These are phyloP conservation scores for Cyclotella choctawhatcheeana DNA, from an alignment of 108 stramenopile species.

Conservation along the genomic window DNA sequence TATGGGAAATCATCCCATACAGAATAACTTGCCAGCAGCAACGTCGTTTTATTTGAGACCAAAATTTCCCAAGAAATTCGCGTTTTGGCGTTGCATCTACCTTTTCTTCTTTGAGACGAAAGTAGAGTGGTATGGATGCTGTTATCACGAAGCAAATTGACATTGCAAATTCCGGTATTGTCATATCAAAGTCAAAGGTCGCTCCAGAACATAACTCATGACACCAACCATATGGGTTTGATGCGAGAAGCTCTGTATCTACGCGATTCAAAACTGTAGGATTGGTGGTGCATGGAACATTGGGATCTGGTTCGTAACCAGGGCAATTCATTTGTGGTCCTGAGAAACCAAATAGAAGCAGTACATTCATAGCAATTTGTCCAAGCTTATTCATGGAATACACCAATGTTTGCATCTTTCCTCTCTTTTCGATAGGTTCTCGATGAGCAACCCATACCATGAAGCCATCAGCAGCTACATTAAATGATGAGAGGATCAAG, in stretches of 20 bases:
- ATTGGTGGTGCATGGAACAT: conserved; percentile 34
- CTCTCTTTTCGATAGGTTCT: conserved; percentile 52
- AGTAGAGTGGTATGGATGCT: conserved; percentile 40
- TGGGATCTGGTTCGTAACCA: conserved; percentile 46
- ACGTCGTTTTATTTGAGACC: conserved; percentile 41
- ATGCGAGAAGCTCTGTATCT: conserved; percentile 30
- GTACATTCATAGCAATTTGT: conserved; percentile 50
- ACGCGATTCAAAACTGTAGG: conserved; percentile 26
- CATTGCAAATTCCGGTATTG: conserved; percentile 51
- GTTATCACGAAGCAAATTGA: conserved; percentile 49
- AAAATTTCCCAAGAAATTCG: conserved; percentile 37
- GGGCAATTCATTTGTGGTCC: conserved; percentile 53
- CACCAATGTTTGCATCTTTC: conserved; percentile 54
- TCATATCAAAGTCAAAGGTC: conserved; percentile 46
- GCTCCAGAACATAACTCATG: conserved; percentile 37
- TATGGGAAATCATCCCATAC: conserved; percentile 55
- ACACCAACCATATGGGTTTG: conserved; percentile 44
- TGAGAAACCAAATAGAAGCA: conserved; percentile 53
- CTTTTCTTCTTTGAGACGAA: conserved; percentile 50
- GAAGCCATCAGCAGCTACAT: conserved; percentile 53
- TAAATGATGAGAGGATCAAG: no score
- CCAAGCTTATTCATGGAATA: conserved; percentile 51
- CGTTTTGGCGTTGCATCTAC: conserved; percentile 28
- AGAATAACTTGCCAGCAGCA: conserved; percentile 52
- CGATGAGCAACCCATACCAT: conserved; percentile 61